Evolutionary conservation across 2,329 filamentous ascomycete genomes (phyloP).

Genomic region (Colletotrichum kahawae): DNA sequence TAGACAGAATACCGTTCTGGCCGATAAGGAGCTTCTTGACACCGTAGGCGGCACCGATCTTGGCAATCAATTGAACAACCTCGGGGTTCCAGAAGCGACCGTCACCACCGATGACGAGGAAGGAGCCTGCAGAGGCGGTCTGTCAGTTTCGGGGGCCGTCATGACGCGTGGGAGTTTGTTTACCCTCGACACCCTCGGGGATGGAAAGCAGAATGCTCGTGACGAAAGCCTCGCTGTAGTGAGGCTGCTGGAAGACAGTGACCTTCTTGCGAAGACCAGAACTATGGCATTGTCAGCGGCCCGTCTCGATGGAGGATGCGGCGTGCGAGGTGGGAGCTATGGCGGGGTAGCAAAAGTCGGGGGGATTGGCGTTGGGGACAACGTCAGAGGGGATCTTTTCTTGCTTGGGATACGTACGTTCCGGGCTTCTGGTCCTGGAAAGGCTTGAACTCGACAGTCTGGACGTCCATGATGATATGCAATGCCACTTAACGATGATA

Average conservation of each 20-base stretch:
- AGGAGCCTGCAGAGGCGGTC: conserved; percentile 56
- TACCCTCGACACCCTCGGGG: conserved; percentile 86
- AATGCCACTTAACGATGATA: conserved; percentile 10
- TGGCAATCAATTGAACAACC: conserved; percentile 94
- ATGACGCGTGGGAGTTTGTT: conserved; percentile 25
- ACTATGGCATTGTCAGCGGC: conserved; percentile 49
- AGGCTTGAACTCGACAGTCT: conserved; percentile 81
- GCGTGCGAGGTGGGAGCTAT: conserved; percentile 9
- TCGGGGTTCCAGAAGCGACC: conserved; percentile 97
- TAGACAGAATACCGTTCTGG: conserved; percentile 95
- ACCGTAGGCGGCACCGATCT: conserved; percentile 95
- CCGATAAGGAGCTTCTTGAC: conserved; percentile 99
- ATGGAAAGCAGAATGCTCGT: conserved; percentile 95
- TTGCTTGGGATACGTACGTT: conserved; percentile 73
- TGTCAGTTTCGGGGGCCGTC: not conserved
- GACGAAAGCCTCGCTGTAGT: conserved; percentile 97
- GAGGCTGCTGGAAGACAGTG: conserved; percentile 90
- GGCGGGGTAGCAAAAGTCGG: conserved; percentile 9
- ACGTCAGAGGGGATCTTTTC: conserved; percentile 24
- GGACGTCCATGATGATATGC: conserved; percentile 65
- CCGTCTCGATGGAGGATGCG: not conserved
- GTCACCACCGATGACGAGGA: conserved; percentile 96
- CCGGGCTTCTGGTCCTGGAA: conserved; percentile 98
- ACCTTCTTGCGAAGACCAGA: conserved; percentile 99
- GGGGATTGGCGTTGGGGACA: conserved; percentile 32